Evolutionary conservation across 805 yeast species (phyloP).

Genomic region (Candida coquimbonensis): DNA sequence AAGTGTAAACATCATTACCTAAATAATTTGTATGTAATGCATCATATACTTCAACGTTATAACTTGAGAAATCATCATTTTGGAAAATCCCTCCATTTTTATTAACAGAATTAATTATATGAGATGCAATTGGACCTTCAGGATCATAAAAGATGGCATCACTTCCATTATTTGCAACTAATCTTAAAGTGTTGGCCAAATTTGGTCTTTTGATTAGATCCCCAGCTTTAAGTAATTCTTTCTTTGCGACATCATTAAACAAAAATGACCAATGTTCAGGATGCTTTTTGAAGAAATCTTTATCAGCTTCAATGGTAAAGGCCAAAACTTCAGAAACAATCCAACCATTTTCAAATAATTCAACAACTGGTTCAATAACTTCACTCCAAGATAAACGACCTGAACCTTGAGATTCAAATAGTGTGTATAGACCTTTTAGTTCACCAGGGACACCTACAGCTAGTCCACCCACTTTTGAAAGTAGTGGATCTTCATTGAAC

Average conservation of each 20-base stretch:
- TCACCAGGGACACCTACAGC: constrained; percentile 92
- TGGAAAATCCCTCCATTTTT: constrained; percentile 62
- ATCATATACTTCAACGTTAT: constrained; percentile 37
- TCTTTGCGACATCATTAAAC: constrained; percentile 27
- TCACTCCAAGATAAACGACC: constrained; percentile 69
- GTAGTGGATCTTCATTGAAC: constrained; percentile 43
- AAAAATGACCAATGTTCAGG: constrained; percentile 52
- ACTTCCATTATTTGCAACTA: constrained; percentile 72
- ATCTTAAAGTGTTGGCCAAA: constrained; percentile 59
- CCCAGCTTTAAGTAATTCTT: constrained; percentile 41
- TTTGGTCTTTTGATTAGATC: constrained; percentile 53
- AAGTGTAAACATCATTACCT: constrained; percentile 42
- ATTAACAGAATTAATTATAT: constrained; percentile 44
- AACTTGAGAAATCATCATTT: constrained; percentile 57
- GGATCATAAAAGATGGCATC: constrained; percentile 80
- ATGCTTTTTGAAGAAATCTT: constrained; percentile 25
- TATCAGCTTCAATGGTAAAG: constrained; percentile 34
- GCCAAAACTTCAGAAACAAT: constrained; percentile 38
- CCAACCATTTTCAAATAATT: constrained; percentile 63
- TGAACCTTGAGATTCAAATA: constrained; percentile 57
- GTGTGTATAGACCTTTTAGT: constrained; percentile 66
- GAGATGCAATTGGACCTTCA: constrained; percentile 60
- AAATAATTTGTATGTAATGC: constrained; percentile 38
- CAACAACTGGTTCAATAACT: constrained; percentile 67
- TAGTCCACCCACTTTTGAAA: constrained; percentile 74